Conservation (phyloP, 1,139 yeast genomes). For the Kluyveromyces marxianus region DNA sequence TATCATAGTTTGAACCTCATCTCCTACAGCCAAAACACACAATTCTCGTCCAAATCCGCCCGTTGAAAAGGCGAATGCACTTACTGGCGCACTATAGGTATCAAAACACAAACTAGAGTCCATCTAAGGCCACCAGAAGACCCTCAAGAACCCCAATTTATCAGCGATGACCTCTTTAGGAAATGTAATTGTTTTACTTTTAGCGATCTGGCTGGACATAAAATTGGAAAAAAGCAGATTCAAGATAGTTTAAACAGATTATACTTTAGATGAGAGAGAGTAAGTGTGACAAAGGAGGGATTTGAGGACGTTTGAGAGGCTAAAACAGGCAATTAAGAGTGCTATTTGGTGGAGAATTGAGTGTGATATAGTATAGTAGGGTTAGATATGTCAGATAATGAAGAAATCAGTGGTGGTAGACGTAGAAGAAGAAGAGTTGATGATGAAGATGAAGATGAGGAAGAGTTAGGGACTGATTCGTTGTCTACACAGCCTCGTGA, state of each 20-base stretch:
- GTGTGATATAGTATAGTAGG: background rate
- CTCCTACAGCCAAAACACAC: no score
- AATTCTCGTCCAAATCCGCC: no score
- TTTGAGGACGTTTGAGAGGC: no score
- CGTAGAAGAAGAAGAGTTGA: conserved; percentile 22
- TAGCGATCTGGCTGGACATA: background rate
- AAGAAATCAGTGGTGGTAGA: conserved; percentile 20
- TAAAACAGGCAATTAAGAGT: no score
- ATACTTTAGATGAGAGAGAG: no score
- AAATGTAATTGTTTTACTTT: background rate
- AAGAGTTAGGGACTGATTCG: background rate
- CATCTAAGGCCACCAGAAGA: no score
- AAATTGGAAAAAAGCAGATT: background rate
- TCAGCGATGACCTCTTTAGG: background rate
- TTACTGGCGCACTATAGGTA: no score
- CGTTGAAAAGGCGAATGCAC: no score
- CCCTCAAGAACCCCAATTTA: no score
- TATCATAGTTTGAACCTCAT: no score
- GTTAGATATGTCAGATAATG: conserved; percentile 1
- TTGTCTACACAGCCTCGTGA: conserved; percentile 1
- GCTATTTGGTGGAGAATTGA: background rate
- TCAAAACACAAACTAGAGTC: no score
- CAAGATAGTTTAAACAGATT: background rate
- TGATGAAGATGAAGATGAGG: conserved; percentile 16
- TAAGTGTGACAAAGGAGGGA: no score